phyloP scores from a whole-genome alignment of 495 filamentous ascomycete genomes.

The Hamigera avellanea region DNA sequence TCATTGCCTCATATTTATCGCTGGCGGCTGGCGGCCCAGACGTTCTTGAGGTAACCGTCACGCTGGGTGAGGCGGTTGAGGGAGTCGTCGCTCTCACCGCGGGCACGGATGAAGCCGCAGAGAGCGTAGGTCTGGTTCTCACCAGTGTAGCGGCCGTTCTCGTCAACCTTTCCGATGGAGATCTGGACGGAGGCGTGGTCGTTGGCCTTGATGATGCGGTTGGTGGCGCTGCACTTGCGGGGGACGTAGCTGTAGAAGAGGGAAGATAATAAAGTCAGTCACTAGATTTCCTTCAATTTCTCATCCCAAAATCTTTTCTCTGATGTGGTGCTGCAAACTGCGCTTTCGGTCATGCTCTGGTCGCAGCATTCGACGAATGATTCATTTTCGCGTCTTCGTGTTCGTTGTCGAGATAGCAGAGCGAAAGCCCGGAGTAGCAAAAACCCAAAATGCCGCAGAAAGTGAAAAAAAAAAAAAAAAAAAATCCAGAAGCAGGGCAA shows the following conservation, averaged over 20 bases:
- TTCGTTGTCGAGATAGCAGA: neutral
- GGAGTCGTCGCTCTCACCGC: constrained; percentile 95
- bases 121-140: constrained; percentile 97
- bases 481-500: neutral
- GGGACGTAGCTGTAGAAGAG: constrained; percentile 71
- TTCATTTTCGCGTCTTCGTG: neutral
- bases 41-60: constrained; percentile 91
- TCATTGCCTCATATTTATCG: constrained; percentile 37
- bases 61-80: constrained; percentile 91
- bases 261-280: constrained; percentile 12
- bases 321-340: too few relatives aligned
- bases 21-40: constrained; percentile 72
- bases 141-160: constrained; percentile 90
- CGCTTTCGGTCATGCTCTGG: too few relatives aligned
- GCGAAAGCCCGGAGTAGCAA: neutral
- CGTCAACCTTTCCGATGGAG: constrained; percentile 82
- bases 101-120: constrained; percentile 93
- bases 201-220: constrained; percentile 99
- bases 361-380: neutral
- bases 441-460: neutral
- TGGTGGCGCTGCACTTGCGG: constrained; percentile 92
- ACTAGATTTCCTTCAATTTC: constrained; percentile 3
- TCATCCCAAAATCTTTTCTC: too few relatives aligned
- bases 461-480: neutral
- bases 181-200: constrained; percentile 92